phyloP scores from a whole-genome alignment of 225 moss, liverwort and hornwort species.

The Antitrichia curtipendula region DNA sequence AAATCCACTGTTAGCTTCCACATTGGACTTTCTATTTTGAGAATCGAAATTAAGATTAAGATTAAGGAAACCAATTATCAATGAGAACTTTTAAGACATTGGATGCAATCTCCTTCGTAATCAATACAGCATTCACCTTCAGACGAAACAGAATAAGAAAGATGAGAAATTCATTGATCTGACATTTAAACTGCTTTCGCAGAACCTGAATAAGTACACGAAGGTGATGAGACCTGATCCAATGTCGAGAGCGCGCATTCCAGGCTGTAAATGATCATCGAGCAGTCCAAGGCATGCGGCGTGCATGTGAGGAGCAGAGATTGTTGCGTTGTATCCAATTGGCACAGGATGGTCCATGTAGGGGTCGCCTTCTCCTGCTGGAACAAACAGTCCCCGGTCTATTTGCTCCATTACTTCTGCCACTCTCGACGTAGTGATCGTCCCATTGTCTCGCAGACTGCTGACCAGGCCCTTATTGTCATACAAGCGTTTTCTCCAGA shows the following conservation, averaged over 20 bases:
- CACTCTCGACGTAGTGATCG: conserved; percentile 9
- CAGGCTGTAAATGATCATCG: conserved; percentile 53
- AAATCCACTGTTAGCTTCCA: not conserved
- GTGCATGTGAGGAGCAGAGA: conserved; percentile 88
- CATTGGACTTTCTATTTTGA: not conserved
- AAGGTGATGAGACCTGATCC: conserved; percentile 37
- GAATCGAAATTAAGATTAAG: not conserved
- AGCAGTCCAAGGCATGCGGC: conserved; percentile 63
- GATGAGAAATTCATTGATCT: not conserved
- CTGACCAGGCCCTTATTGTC: conserved; percentile 33
- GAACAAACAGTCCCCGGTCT: conserved; percentile 43
- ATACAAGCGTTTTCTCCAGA: conserved; percentile 23
- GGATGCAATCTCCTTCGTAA: not conserved
- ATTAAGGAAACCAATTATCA: not conserved
- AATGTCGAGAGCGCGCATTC: conserved; percentile 63
- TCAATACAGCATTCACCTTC: not conserved
- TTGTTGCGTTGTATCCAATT: conserved; percentile 57
- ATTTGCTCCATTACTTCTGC: conserved; percentile 43
- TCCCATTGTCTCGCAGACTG: conserved; percentile 22
- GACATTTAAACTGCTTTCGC: not conserved
- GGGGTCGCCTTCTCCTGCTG: conserved; percentile 17
- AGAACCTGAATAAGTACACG: not conserved
- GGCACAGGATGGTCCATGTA: conserved; percentile 36
- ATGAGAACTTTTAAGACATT: not conserved
- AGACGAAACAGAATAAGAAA: not conserved